These are phyloP conservation scores for Geosmithia putterillii DNA, from an alignment of 2,329 filamentous ascomycete genomes.

Conservation along the genomic window DNA sequence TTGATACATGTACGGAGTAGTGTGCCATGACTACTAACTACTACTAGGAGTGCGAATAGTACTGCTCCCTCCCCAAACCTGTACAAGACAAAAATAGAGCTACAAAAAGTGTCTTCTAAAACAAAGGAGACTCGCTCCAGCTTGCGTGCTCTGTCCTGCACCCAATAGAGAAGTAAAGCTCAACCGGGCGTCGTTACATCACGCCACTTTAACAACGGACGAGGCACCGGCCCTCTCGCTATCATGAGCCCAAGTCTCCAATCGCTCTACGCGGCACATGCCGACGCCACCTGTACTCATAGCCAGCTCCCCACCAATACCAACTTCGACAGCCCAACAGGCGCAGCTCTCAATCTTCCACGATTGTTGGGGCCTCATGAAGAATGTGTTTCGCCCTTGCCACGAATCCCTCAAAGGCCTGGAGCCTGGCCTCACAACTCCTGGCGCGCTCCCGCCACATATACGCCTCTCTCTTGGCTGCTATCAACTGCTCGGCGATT, in stretches of 20 bases:
- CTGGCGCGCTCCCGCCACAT: slow-evolving; percentile 45
- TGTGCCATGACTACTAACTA: no score
- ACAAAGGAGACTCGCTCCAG: no score
- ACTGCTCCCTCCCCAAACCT: no score
- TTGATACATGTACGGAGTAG: no score
- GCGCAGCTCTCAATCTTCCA: no score
- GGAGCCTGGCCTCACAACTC: slow-evolving; percentile 39
- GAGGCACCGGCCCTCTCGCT: not conserved
- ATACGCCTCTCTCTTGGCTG: slow-evolving; percentile 15
- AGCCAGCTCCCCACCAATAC: not conserved
- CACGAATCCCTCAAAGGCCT: slow-evolving; percentile 32
- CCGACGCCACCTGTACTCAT: not conserved
- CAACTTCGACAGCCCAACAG: not conserved
- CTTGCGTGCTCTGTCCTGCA: no score
- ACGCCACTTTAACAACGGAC: not conserved
- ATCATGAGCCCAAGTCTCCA: not conserved
- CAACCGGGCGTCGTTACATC: not conserved
- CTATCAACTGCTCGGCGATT: slow-evolving; percentile 34
- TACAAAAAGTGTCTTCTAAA: no score
- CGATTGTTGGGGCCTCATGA: not conserved
- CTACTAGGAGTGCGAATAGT: no score
- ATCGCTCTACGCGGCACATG: not conserved
- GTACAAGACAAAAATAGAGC: no score
- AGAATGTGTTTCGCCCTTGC: slow-evolving; percentile 11
- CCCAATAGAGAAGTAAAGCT: not conserved